Percentiles rank a stretch among this genome's conserved stretches.
Conservation (phyloP, 306 rosid species). For the Cucumis hystrix region DNA sequence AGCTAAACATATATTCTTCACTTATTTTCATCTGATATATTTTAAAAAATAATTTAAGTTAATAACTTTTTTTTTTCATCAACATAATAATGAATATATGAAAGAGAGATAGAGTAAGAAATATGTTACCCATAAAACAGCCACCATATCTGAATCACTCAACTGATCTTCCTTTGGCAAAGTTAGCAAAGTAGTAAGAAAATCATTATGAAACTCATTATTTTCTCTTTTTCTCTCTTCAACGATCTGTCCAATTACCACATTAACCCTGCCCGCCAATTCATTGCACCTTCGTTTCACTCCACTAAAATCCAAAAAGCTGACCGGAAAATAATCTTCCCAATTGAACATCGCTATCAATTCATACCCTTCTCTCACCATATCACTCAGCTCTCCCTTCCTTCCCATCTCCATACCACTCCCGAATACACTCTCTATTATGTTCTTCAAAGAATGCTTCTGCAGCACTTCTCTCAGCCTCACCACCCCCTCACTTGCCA, state of each 20-base stretch:
- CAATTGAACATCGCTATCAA: conserved; percentile 40
- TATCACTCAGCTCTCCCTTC: conserved; percentile 22
- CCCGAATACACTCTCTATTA: conserved; percentile 77
- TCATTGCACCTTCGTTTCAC: conserved; percentile 61
- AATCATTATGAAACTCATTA: conserved; percentile 28
- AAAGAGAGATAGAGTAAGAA: background rate
- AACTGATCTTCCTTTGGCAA: conserved; percentile 51
- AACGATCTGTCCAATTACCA: conserved; percentile 41
- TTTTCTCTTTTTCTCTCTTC: conserved; percentile 24
- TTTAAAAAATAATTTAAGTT: too few species aligned
- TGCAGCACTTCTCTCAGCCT: conserved; percentile 38
- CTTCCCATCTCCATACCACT: conserved; percentile 1
- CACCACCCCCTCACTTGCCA: conserved; percentile 39
- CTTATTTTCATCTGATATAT: too few species aligned
- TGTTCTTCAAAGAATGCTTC: conserved; percentile 47
- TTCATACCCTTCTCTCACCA: conserved; percentile 72
- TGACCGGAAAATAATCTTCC: conserved; percentile 64
- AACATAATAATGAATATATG: background rate
- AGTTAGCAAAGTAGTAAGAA: conserved; percentile 51
- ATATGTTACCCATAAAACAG: conserved; percentile 66
- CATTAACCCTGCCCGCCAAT: conserved; percentile 41
- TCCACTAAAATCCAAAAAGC: conserved; percentile 63
- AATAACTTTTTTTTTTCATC: too few species aligned
- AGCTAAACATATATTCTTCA: too few species aligned
- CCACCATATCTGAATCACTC: conserved; percentile 50